Conservation (phyloP, 768 basidiomycete species). For the Mycena maculata region DNA sequence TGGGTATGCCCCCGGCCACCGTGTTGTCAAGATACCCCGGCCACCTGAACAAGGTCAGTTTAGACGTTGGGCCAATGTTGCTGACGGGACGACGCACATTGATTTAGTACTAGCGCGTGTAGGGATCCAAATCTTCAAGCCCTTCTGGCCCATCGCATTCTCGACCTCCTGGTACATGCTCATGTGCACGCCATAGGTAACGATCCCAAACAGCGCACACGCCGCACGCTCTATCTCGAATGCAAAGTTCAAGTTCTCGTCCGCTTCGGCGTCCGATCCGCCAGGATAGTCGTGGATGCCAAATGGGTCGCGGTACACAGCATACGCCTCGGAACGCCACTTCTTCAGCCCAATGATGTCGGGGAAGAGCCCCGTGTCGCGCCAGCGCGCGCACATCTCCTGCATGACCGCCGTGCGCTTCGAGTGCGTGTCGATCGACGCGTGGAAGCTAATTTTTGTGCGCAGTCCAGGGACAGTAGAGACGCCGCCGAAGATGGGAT, state of each 20-base stretch:
- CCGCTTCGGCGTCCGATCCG: constrained; percentile 42
- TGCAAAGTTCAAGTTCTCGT: constrained; percentile 65
- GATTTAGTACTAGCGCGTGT: constrained; percentile 87
- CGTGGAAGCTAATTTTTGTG: constrained; percentile 59
- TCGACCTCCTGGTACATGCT: constrained; percentile 68
- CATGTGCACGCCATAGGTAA: constrained; percentile 95
- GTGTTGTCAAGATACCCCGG: constrained; percentile 91
- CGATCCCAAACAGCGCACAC: constrained; percentile 87
- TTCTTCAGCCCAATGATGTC: constrained; percentile 78
- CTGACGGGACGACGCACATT: constrained; percentile 70
- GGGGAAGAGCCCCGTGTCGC: constrained; percentile 69
- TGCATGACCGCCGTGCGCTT: constrained; percentile 72
- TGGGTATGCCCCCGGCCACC: constrained; percentile 92
- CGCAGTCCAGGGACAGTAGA: constrained; percentile 44
- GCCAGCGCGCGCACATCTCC: constrained; percentile 81
- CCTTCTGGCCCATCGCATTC: constrained; percentile 48
- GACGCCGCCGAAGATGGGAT: constrained; percentile 54
- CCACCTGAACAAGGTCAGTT: constrained; percentile 59
- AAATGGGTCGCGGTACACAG: constrained; percentile 79
- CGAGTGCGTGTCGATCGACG: constrained; percentile 62
- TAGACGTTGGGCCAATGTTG: neutral
- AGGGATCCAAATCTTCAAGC: constrained; percentile 86
- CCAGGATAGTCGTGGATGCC: constrained; percentile 62
- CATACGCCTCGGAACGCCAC: constrained; percentile 90
- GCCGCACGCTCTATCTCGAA: constrained; percentile 94